phyloP scores from a whole-genome alignment of 2,329 filamentous ascomycete genomes.

The Akanthomyces uredinophilus region DNA sequence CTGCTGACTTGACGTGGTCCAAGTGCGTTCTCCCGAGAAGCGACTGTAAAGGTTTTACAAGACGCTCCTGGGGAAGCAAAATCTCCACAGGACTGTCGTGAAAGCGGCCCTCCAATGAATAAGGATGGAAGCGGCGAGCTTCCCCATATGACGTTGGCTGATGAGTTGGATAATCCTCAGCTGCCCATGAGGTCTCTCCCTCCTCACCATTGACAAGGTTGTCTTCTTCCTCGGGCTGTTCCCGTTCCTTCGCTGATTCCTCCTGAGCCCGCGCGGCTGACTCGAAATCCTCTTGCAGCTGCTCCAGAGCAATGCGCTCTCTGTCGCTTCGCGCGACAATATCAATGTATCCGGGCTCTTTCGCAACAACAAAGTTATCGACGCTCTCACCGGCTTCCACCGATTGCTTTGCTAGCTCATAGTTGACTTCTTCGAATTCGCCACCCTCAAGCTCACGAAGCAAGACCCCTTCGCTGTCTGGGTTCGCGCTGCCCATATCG shows the following conservation, averaged over 20 bases:
- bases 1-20: constrained; percentile 68
- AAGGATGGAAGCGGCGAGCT: constrained; percentile 60
- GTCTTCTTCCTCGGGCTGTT: constrained; percentile 29
- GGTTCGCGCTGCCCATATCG: constrained; percentile 28
- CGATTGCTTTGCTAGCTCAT: constrained; percentile 22
- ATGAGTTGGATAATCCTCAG: neutral
- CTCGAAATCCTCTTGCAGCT: constrained; percentile 54
- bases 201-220: constrained; percentile 18
- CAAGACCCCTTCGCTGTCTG: constrained; percentile 38
- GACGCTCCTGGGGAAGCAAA: constrained; percentile 62
- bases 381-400: constrained; percentile 14
- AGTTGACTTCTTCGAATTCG: constrained; percentile 57
- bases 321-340: constrained; percentile 48
- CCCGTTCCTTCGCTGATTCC: constrained; percentile 23
- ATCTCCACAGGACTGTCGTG: constrained; percentile 69
- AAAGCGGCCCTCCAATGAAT: constrained; percentile 70
- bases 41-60: constrained; percentile 64
- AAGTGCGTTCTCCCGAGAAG: constrained; percentile 64
- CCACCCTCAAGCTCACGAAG: constrained; percentile 53
- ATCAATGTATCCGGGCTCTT: constrained; percentile 37
- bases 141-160: constrained; percentile 19
- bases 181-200: neutral
- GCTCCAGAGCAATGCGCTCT: constrained; percentile 50
- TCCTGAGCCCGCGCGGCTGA: constrained; percentile 33
- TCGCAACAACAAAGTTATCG: constrained; percentile 18